Conservation (phyloP, 495 filamentous ascomycete genomes). For the Achaetomiella virescens region DNA sequence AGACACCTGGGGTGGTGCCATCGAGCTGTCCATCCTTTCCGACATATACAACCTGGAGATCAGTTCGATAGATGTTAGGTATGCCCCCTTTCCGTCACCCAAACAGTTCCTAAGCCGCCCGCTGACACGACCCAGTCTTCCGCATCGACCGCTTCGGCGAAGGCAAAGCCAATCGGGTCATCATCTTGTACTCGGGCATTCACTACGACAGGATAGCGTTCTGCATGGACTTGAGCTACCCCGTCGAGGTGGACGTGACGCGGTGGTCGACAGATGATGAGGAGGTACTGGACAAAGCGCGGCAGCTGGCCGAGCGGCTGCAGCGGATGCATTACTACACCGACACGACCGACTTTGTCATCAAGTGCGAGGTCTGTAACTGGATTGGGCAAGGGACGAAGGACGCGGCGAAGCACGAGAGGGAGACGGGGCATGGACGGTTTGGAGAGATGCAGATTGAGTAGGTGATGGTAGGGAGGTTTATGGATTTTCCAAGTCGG, state of each 20-base stretch:
- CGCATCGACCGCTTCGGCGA: slow-evolving; percentile 74
- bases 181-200: slow-evolving; percentile 88
- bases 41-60: slow-evolving; percentile 86
- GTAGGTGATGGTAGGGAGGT: neutral
- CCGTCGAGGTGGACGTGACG: slow-evolving; percentile 69
- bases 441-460: slow-evolving; percentile 32
- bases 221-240: slow-evolving; percentile 54
- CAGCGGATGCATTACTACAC: slow-evolving; percentile 80
- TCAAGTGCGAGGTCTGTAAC: slow-evolving; percentile 72
- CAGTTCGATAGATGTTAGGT: slow-evolving; percentile 65
- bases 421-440: slow-evolving; percentile 27
- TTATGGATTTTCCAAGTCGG: neutral
- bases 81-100: neutral
- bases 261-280: slow-evolving; percentile 66
- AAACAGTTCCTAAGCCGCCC: neutral
- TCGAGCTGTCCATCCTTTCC: slow-evolving; percentile 80
- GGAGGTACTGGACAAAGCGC: slow-evolving; percentile 59
- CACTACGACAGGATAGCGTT: slow-evolving; percentile 93
- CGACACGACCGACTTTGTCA: slow-evolving; percentile 75
- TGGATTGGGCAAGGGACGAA: slow-evolving; percentile 66
- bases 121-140: slow-evolving; percentile 22
- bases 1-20: slow-evolving; percentile 85
- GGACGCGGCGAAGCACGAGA: slow-evolving; percentile 26
- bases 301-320: slow-evolving; percentile 61
- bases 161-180: slow-evolving; percentile 58